phyloP scores from a whole-genome alignment of 1,139 yeast genomes.

The Yamadazyma triangularis region DNA sequence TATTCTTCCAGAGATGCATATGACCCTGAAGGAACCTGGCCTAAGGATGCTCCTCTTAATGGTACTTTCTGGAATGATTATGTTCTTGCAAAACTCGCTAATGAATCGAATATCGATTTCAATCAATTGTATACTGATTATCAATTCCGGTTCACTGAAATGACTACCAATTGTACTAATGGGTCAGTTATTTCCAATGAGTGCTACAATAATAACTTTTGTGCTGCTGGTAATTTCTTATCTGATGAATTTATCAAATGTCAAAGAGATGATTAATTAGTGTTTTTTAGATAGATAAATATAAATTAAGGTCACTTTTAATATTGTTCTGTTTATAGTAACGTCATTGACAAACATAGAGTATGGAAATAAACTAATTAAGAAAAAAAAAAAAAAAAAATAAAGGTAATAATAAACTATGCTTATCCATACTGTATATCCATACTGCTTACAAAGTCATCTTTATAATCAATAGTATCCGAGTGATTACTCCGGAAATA shows the following conservation, averaged over 20 bases:
- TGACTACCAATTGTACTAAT: slow-evolving; percentile 39
- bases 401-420: too few species aligned
- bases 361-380: too few species aligned
- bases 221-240: slow-evolving; percentile 21
- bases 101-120: slow-evolving; percentile 15
- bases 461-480: too few species aligned
- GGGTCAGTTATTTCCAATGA: slow-evolving; percentile 24
- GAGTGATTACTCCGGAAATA: too few species aligned
- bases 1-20: slow-evolving; percentile 52
- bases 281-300: too few species aligned
- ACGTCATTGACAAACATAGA: too few species aligned
- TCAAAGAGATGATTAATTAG: slow-evolving; percentile 1
- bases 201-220: slow-evolving; percentile 42
- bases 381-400: too few species aligned
- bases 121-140: slow-evolving; percentile 44
- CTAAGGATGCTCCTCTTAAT: slow-evolving; percentile 46
- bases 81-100: slow-evolving; percentile 29
- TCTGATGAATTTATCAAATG: slow-evolving; percentile 11
- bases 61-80: slow-evolving; percentile 55
- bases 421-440: too few species aligned
- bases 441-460: too few species aligned
- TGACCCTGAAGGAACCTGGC: slow-evolving; percentile 46
- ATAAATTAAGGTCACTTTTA: too few species aligned
- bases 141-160: slow-evolving; percentile 52
- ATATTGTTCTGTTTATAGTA: too few species aligned